A percentile compares a stretch with the other conserved stretches of the same genome.
Evolutionary conservation across 768 basidiomycete species (phyloP).

Genomic region (Kwoniella pini): DNA sequence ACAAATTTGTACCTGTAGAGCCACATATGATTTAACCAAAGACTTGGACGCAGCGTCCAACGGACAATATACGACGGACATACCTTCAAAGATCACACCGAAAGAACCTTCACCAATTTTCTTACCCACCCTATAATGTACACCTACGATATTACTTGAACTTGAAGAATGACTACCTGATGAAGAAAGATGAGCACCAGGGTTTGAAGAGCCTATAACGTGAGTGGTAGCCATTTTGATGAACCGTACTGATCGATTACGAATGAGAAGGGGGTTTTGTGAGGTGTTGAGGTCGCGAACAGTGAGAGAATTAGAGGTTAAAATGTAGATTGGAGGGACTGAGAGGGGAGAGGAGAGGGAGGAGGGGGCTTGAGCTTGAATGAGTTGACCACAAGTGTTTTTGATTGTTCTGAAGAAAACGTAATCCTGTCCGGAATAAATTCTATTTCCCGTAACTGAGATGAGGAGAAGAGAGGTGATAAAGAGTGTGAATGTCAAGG

Average conservation of each 20-base stretch:
- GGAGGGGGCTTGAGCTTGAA: slow-evolving; percentile 26
- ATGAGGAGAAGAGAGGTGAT: no score
- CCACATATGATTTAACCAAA: slow-evolving; percentile 4
- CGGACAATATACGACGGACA: slow-evolving; percentile 56
- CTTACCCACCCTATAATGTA: slow-evolving; percentile 97
- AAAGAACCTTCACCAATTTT: slow-evolving; percentile 98
- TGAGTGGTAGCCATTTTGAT: slow-evolving; percentile 49
- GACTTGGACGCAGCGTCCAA: slow-evolving; percentile 84
- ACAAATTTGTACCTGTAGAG: slow-evolving; percentile 83
- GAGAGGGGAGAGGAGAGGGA: slow-evolving; percentile 3
- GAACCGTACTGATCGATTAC: not conserved
- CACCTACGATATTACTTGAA: slow-evolving; percentile 69
- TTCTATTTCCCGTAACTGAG: no score
- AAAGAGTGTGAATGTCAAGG: no score
- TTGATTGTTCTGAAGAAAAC: no score
- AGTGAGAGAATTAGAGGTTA: not conserved
- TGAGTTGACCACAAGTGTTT: no score
- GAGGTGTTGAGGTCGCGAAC: not conserved
- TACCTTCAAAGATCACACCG: slow-evolving; percentile 95
- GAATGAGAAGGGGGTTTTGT: not conserved
- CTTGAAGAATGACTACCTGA: slow-evolving; percentile 44
- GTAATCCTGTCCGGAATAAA: no score
- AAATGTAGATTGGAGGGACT: not conserved
- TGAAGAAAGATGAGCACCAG: slow-evolving; percentile 41
- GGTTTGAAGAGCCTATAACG: slow-evolving; percentile 50